Evolutionary conservation across 768 basidiomycete species (phyloP).

Genomic region (Heimioporus sp.): DNA sequence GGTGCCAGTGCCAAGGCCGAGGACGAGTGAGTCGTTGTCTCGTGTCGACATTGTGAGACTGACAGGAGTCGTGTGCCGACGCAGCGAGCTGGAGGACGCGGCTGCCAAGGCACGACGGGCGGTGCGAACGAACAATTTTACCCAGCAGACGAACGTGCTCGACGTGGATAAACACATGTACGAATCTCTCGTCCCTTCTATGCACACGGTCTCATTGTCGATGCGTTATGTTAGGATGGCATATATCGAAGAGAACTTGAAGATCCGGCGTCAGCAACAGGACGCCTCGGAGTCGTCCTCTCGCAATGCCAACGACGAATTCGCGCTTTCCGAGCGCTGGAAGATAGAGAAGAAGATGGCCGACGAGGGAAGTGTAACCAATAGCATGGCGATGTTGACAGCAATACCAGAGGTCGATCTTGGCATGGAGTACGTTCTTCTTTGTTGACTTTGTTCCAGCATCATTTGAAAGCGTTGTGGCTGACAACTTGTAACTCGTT

Average conservation of each 20-base stretch:
- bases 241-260: conserved; percentile 94
- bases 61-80: background rate
- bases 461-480: no score
- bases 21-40: conserved; percentile 38
- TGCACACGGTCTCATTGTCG: background rate
- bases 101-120: conserved; percentile 70
- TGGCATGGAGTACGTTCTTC: conserved; percentile 87
- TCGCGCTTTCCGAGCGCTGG: conserved; percentile 70
- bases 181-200: conserved; percentile 26
- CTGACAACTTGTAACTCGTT: no score
- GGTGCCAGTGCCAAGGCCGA: conserved; percentile 34
- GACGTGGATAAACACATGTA: conserved; percentile 99
- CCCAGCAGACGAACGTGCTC: conserved; percentile 91
- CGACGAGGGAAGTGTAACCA: conserved; percentile 92
- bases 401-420: conserved; percentile 98
- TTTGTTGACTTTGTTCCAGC: background rate
- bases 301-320: conserved; percentile 63
- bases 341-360: conserved; percentile 52
- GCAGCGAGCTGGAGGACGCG: conserved; percentile 61
- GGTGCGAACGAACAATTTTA: conserved; percentile 89
- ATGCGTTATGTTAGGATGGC: conserved; percentile 47
- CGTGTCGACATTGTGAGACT: background rate
- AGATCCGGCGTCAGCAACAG: conserved; percentile 58
- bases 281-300: conserved; percentile 46
- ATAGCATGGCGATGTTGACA: conserved; percentile 92